A percentile compares a stretch with the other conserved stretches of the same genome.
These are phyloP conservation scores for Fusarium sp. DNA, from an alignment of 2,329 filamentous ascomycete genomes.

Conservation along the genomic window DNA sequence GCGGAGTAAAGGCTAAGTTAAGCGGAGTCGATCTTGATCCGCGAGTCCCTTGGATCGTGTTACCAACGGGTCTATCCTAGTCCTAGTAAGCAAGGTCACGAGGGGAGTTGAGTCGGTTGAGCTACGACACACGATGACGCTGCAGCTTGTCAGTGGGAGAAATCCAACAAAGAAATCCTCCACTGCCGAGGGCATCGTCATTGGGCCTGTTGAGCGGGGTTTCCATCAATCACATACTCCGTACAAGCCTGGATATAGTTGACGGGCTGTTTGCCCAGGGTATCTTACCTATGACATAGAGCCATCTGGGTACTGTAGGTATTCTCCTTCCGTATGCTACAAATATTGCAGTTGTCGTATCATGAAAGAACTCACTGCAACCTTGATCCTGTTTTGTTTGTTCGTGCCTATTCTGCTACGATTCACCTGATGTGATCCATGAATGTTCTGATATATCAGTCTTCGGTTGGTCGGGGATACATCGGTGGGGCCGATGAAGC, in stretches of 20 bases:
- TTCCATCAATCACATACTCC: not conserved
- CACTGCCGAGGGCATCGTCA: slow-evolving; percentile 9
- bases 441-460: slow-evolving; percentile 33
- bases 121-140: slow-evolving; percentile 33
- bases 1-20: slow-evolving; percentile 5
- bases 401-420: slow-evolving; percentile 4
- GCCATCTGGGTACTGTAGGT: not conserved
- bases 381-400: slow-evolving; percentile 7
- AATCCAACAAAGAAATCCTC: slow-evolving; percentile 6
- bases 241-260: not conserved
- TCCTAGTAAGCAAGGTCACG: slow-evolving; percentile 22
- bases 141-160: slow-evolving; percentile 6
- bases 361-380: not conserved
- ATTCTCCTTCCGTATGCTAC: not conserved
- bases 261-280: not conserved
- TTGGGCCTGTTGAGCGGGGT: slow-evolving; percentile 19
- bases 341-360: not conserved
- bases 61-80: slow-evolving; percentile 7
- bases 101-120: slow-evolving; percentile 18
- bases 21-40: slow-evolving; percentile 31
- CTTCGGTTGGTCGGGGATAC: slow-evolving; percentile 37
- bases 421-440: slow-evolving; percentile 41
- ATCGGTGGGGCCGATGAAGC: slow-evolving; percentile 35
- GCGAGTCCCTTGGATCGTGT: slow-evolving; percentile 27
- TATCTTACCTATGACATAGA: not conserved